Conservation (phyloP, 768 basidiomycete species). For the Sistotremastrum suecicum region DNA sequence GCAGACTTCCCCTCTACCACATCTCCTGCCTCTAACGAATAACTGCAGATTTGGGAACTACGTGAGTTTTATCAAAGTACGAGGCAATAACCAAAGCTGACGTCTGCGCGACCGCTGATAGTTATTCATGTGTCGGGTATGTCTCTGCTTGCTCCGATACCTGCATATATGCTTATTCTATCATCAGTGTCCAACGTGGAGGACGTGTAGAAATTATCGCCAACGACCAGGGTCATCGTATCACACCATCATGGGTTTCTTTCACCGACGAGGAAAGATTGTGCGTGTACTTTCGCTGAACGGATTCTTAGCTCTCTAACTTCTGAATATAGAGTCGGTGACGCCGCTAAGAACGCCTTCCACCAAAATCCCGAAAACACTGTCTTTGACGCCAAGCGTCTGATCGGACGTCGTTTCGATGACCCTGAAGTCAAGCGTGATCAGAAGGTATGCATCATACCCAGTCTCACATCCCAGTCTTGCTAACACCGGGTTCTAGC, state of each 20-base stretch:
- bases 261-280: conserved; percentile 72
- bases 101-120: conserved; percentile 18
- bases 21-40: no score
- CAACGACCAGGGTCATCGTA: conserved; percentile 82
- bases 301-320: conserved; percentile 8
- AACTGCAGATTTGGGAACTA: conserved; percentile 74
- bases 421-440: conserved; percentile 73
- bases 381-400: conserved; percentile 92
- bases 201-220: conserved; percentile 84
- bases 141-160: conserved; percentile 13
- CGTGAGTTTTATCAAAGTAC: conserved; percentile 22
- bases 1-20: conserved; percentile 12
- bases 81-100: conserved; percentile 9
- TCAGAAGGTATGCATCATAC: conserved; percentile 34
- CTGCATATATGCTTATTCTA: not conserved
- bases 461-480: not conserved
- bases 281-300: conserved; percentile 15
- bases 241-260: conserved; percentile 78
- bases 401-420: conserved; percentile 77
- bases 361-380: conserved; percentile 87
- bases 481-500: not conserved
- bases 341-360: conserved; percentile 93
- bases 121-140: conserved; percentile 93
- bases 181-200: conserved; percentile 58
- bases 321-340: conserved; percentile 52